Base-by-base conservation (phyloP, 2,329 filamentous ascomycete genomes). In the Sporothrix luriei region DNA sequence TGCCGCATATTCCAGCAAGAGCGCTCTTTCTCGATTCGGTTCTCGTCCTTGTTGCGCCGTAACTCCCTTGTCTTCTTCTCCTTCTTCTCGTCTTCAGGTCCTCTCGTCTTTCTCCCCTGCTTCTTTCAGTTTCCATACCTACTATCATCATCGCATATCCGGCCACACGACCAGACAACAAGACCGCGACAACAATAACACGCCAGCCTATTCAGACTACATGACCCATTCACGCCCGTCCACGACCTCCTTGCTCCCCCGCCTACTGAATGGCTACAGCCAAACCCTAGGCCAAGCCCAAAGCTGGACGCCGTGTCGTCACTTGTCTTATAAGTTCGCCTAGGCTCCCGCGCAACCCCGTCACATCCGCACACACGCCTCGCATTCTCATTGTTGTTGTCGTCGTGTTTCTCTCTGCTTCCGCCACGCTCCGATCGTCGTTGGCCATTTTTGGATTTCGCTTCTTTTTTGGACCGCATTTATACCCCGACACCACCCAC, bases 151-250 rank as follows among this genome's bases (percentile, higher is more conserved):
- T 62, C 38, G 55, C 9, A 65, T 65, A 13, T 11, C 59, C 33
- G 38, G n/a, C 57, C 55, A 13, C 29, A 62, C 57, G 2, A 62
- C 57, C 57, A 62, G 38, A 62, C 57, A 62, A 46, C 57, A 46
- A 62, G 38, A 21, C 57, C 57, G 38, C 57, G n/a, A 62, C 57
- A 46, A 62, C 57, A 62, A 62, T 26, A 62, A 62, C 38, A 62
- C 51, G 48, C 48, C 19, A 49, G 48, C 16, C 48, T 7, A 49
- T 19, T 19, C 48, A 49, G 19, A 49, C 48, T 19, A 49, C 19
- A 7, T 19, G n/a, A 21, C 54, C 54, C 54, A 57, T 33, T 57
- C 54, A 62, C 38, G 38, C 57, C 38, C 26, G 38, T 43, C 57
- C 57, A 62, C 57, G 57, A 26, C 57, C n/a, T 14, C 57, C 10